phyloP scores from a whole-genome alignment of 2,329 filamentous ascomycete genomes.

The Paecilomyces sp. region DNA sequence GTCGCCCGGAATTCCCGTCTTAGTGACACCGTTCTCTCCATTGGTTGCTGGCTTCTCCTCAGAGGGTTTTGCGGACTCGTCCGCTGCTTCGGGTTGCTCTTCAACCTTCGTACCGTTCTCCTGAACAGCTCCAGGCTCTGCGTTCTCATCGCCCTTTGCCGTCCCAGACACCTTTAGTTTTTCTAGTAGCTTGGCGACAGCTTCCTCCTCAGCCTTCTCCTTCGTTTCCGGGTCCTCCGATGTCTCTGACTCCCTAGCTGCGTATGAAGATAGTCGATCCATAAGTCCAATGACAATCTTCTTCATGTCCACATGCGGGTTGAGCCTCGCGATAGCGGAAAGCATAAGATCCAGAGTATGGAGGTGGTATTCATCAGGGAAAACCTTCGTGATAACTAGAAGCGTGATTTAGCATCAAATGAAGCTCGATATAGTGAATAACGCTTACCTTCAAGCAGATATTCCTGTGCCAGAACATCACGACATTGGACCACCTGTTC shows the following conservation, averaged over 20 bases:
- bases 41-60: constrained; percentile 24
- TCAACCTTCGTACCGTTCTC: constrained; percentile 27
- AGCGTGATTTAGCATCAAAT: constrained; percentile 16
- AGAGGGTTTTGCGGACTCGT: constrained; percentile 12
- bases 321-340: constrained; percentile 82
- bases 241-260: constrained; percentile 74
- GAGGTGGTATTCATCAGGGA: constrained; percentile 96
- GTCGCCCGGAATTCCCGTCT: constrained; percentile 46
- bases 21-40: constrained; percentile 26
- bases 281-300: constrained; percentile 96
- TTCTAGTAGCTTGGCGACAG: constrained; percentile 68
- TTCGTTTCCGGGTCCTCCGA: constrained; percentile 64
- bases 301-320: constrained; percentile 96
- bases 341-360: constrained; percentile 95
- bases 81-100: constrained; percentile 17
- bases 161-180: constrained; percentile 62
- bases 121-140: constrained; percentile 21
- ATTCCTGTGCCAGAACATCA: constrained; percentile 94
- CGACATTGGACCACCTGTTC: constrained; percentile 98
- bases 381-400: constrained; percentile 90
- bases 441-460: constrained; percentile 67
- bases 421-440: neutral
- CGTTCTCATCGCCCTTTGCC: constrained; percentile 38
- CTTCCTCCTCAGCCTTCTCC: constrained; percentile 75
- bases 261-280: constrained; percentile 91